Evolutionary conservation across 768 basidiomycete species (phyloP).

Genomic region (Leccinum fibrillosum): DNA sequence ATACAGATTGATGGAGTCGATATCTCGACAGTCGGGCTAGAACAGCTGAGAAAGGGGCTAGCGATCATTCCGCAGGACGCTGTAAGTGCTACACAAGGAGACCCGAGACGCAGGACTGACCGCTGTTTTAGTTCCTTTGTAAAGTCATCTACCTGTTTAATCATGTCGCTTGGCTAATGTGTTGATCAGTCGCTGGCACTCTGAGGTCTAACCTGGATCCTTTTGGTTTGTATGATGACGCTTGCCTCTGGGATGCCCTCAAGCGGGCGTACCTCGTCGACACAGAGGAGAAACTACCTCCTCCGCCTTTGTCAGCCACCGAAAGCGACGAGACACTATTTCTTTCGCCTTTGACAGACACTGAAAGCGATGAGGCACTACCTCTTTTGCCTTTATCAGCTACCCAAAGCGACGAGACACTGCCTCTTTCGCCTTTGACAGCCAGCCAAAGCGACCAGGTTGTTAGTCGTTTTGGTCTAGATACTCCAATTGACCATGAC

Average conservation of each 20-base stretch:
- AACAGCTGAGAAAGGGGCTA: slow-evolving; percentile 62
- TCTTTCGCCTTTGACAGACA: slow-evolving; percentile 30
- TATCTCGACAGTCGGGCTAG: slow-evolving; percentile 75
- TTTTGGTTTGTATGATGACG: slow-evolving; percentile 77
- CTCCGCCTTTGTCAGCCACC: slow-evolving; percentile 31
- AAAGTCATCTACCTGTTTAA: not conserved
- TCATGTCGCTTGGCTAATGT: slow-evolving; percentile 5
- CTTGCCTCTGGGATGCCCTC: slow-evolving; percentile 82
- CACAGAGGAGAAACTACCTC: slow-evolving; percentile 19
- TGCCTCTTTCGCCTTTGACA: slow-evolving; percentile 28
- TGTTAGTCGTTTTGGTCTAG: slow-evolving; percentile 67
- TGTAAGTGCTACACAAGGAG: slow-evolving; percentile 6
- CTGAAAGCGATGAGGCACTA: slow-evolving; percentile 35
- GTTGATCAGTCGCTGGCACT: slow-evolving; percentile 63
- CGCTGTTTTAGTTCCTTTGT: slow-evolving; percentile 37
- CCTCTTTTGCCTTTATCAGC: slow-evolving; percentile 29
- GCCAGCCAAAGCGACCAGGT: slow-evolving; percentile 37
- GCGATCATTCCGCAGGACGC: slow-evolving; percentile 84
- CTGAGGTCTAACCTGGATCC: slow-evolving; percentile 88
- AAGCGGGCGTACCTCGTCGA: slow-evolving; percentile 83
- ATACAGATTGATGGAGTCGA: slow-evolving; percentile 84
- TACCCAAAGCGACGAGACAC: slow-evolving; percentile 26
- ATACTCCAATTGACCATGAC: slow-evolving; percentile 82
- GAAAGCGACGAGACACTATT: slow-evolving; percentile 29
- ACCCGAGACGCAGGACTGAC: not conserved